Evolutionary conservation across 2,329 filamentous ascomycete genomes (phyloP), one percentile per base, ranked within the genome.

Genomic region (Celoporthe dispersa): DNA sequence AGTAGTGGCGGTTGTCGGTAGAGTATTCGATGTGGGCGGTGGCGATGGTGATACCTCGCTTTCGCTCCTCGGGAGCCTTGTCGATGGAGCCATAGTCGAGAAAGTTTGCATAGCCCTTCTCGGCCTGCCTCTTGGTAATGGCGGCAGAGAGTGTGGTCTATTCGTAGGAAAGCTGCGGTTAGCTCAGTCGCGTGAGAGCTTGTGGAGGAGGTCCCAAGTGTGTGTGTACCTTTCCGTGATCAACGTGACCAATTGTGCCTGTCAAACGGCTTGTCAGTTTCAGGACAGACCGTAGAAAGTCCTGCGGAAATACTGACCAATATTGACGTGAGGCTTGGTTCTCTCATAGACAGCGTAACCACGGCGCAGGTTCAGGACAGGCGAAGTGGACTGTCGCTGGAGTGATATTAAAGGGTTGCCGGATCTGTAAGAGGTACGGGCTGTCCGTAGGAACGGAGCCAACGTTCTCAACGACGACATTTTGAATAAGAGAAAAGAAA

Each of bases 41-140:
- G 71, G 96, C 94, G 81, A 99, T 99, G 81, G 96, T 99, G 85
- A 99, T 99, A 91, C 96, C 96, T 89, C 96, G 95, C 89, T 98
- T 98, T 80, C 96, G 92, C 89, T 99, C 96, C 85, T 99, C 96
- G 75, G 96, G 96, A 68, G 96, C 96, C 87, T 98, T 99, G 87
- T 99, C 96, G 81, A 99, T 99, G 79, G 96, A 86, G 81, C 93
- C 94, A 88, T 99, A 99, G 69, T 98, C 96, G 80, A 98, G 91
- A 87, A 96, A 99, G 85, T 85, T 94, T 80, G 96, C 96, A 77
- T 93, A 86, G 73, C 96, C 95, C 87, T 98, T 98, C 80, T 95
- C 92, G 76, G 96, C 90, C 84, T 98, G 96, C 81, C 95, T 90
- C 88, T 99, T 99, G 79, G 96, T 99, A 86, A 99, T 99, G 80